Evolutionary conservation across 1,284 basidiomycete genomes (phyloP), one percentile per base, ranked within the genome.

Genomic region (Entoloma clypeatum): DNA sequence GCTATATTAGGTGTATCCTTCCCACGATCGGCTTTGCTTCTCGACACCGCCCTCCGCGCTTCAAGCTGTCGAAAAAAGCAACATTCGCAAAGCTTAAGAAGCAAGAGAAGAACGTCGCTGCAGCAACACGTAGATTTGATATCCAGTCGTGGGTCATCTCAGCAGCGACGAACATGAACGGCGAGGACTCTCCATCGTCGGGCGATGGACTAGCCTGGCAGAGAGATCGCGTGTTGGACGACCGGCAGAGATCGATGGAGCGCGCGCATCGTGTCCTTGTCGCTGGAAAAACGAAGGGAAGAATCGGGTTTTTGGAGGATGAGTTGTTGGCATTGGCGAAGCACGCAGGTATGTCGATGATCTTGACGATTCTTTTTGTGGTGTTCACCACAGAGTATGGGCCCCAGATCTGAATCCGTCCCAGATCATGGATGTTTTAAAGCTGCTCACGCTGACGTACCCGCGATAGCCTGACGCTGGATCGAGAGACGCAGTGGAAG

Each of bases 391-490:
- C 31, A 39, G 43, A 39, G 41, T n/a, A 31, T 36, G 41, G 33
- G 22, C 41, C 43, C 18, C 42, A 89, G 86, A 84, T 55, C 67
- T 91, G 35, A 71, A 67, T 34, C 63, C 83, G 25, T 67, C 75
- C 0, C 81, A 90, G 56, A 72, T 70, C 13, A 58, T 82, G 59
- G 87, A 91, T 54, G 59, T 93, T 21, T 84, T 92, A 60, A 71
- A 73, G 48, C 64, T 91, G 1, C 64, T 92, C 33, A 81, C 82
- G 1, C 64, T 79, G 31, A 91, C 86, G 0, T 86, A 88, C 57
- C 74, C 86, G 9, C 79, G 81, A 51, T 92, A 92, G 67, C 65
- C 77, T 32, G 90, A 93, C 58, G 63, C 74, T 2, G 58, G 69
- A 38, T 92, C 90, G 2, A 70, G 83, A 43, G 71, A 79, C 36